phyloP scores from a whole-genome alignment of 176 grass and related monocot genomes.

The Carex littledalei region DNA sequence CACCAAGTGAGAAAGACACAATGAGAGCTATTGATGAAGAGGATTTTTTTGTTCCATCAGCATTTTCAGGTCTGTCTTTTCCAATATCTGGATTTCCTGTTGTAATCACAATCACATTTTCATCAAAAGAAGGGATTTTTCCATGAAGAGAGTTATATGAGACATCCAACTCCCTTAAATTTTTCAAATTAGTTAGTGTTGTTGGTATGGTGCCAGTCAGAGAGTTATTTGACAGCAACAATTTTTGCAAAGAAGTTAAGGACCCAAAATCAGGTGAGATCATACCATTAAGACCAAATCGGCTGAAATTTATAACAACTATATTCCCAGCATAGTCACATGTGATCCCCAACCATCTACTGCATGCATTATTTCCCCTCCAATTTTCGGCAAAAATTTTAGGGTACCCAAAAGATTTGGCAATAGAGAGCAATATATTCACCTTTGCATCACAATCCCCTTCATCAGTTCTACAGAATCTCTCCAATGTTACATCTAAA shows the following conservation, averaged over 20 bases:
- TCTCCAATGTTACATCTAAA: not conserved
- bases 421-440: constrained; percentile 56
- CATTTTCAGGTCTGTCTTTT: constrained; percentile 8
- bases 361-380: constrained; percentile 65
- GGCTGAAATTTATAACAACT: constrained; percentile 28
- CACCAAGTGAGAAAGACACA: not conserved
- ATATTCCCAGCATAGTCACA: constrained; percentile 40
- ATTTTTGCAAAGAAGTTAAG: constrained; percentile 32
- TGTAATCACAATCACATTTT: constrained; percentile 33
- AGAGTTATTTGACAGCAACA: constrained; percentile 53
- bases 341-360: constrained; percentile 24
- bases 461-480: constrained; percentile 38
- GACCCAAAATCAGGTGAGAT: constrained; percentile 63
- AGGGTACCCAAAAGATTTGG: constrained; percentile 60
- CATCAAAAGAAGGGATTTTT: constrained; percentile 45
- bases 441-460: constrained; percentile 62
- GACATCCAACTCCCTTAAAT: constrained; percentile 41
- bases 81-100: constrained; percentile 49
- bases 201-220: constrained; percentile 59
- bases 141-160: constrained; percentile 73
- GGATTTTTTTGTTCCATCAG: not conserved
- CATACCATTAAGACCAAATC: constrained; percentile 36
- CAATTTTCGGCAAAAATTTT: constrained; percentile 25
- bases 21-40: constrained; percentile 7
- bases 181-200: constrained; percentile 39